phyloP scores from a whole-genome alignment of 2,329 filamentous ascomycete species.

The Dactylellina sp. region DNA sequence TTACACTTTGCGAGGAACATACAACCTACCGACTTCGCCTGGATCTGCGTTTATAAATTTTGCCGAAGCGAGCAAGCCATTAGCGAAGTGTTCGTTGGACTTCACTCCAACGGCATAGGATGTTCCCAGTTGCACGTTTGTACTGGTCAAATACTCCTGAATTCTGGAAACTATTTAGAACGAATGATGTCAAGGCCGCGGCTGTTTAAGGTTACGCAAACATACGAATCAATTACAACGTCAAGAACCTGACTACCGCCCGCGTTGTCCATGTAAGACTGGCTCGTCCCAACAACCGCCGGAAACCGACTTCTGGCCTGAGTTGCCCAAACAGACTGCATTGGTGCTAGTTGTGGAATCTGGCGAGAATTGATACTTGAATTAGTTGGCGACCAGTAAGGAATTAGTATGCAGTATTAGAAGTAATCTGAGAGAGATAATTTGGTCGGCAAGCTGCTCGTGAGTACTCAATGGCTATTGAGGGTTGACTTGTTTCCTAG shows the following conservation, averaged over 20 bases:
- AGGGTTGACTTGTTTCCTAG: neutral
- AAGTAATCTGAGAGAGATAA: neutral
- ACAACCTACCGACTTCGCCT: slow-evolving; percentile 73
- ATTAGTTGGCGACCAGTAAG: too few species aligned
- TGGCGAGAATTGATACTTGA: neutral
- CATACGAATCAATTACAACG: slow-evolving; percentile 75
- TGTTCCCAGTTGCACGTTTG: slow-evolving; percentile 81
- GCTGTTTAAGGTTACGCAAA: neutral
- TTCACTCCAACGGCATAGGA: slow-evolving; percentile 73
- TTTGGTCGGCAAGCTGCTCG: neutral
- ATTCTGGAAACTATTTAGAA: slow-evolving; percentile 66
- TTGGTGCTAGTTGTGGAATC: slow-evolving; percentile 4
- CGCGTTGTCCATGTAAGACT: slow-evolving; percentile 75
- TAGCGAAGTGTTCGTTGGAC: slow-evolving; percentile 72
- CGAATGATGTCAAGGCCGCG: neutral
- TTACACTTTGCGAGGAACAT: too few species aligned
- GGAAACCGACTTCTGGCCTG: slow-evolving; percentile 39
- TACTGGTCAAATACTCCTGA: slow-evolving; percentile 73
- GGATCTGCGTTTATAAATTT: slow-evolving; percentile 76
- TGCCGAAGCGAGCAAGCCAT: slow-evolving; percentile 74
- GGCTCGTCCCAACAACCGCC: slow-evolving; percentile 37
- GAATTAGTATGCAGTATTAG: too few species aligned
- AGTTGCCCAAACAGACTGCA: slow-evolving; percentile 46
- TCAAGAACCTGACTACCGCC: slow-evolving; percentile 78
- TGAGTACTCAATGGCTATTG: neutral